Evolutionary conservation across 805 yeast genomes (phyloP), one percentile per base, ranked within the genome.

Genomic region (Myxozyma kluyveri): DNA sequence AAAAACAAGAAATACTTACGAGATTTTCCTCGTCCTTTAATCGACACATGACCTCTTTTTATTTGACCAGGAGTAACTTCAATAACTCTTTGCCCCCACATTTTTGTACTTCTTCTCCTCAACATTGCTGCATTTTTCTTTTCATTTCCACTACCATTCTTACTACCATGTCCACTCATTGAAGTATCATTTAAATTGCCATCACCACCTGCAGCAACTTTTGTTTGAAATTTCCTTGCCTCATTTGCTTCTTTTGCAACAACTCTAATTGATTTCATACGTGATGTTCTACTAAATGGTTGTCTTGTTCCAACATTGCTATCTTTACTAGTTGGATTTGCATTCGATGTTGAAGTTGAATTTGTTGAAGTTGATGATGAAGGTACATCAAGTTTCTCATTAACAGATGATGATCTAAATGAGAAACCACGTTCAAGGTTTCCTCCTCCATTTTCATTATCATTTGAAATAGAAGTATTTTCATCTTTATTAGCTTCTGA

Each of bases 71-170:
- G 82, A 1, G 90, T 89, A 27, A 90, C 90, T 69, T 93, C 99
- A 29, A 89, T 84, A 14, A 88, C 95, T 57, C 79, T 84, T 56
- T 88, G 89, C 19, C 99, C 99, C 99, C 99, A 93, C 84, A 93
- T 80, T 70, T 93, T 95, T 1, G 99, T 93, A 64, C 93, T 88
- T 49, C 76, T 77, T 50, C 98, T 74, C 57, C 88, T 75, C 32
- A 91, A 67, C 5, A 83, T 63, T 1, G 60, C 65, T 4, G 48
- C 49, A n/a, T 40, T 43, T 17, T 27, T 38, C 14, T 14, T 14
- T 29, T 14, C 33, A 29, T 9, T 9, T 9, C 33, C 33, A 29
- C 33, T 29, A 29, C 33, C 33, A 9, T 14, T 14, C 9, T 9
- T 14, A 14, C 33, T 14, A 9, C 12, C 33, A 14, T 14, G 9